Evolutionary conservation across 176 grass and related monocot species (phyloP), one percentile per base, ranked within the genome.

Genomic region (Rhipidocladum racemiflorum): DNA sequence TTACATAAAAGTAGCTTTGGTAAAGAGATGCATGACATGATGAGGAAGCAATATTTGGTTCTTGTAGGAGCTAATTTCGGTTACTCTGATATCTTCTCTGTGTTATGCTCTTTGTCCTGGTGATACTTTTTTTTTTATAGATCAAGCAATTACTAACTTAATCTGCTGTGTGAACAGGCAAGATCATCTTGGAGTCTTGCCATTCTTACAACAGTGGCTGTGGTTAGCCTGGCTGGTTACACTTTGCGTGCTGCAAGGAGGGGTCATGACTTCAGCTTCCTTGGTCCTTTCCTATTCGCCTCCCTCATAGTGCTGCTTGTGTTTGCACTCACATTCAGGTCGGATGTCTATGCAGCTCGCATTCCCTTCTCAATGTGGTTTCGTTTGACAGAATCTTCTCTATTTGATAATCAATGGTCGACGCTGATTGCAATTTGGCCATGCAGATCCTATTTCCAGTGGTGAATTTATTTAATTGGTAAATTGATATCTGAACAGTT

Each of bases 121-220:
- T 42, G 34, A 24, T 51, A 4, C 0, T 62, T 25, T 63, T 50
- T 25, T 50, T 25, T 46, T 1, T 50, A 40, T 35, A 4, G 36
- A n/a, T 70, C n/a, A 74, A 42, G 2, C 29, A 9, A 78, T 66
- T 68, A 3, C 75, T 83, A 23, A 68, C 79, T 48, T 57, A 25
- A 35, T 59, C 2, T 68, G n/a, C 0, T 64, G 32, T 75, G 29
- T 62, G 49, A 68, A 81, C 86, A 97, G 94, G 94, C 61, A 94
- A 97, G 57, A 82, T 97, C 60, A 97, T 97, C 90, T 74, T 97
- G 87, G 85, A 91, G 80, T 88, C 91, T n/a, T 85, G 94, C 92
- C 39, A 94, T 97, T 68, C 92, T 97, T 5, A 97, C 94, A 7
- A 65, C 91, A 21, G 94, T 67, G 14, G 94, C 94, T 62, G 94